Conservation (phyloP, 2,329 filamentous ascomycete species). For the Diaporthe vaccinii region DNA sequence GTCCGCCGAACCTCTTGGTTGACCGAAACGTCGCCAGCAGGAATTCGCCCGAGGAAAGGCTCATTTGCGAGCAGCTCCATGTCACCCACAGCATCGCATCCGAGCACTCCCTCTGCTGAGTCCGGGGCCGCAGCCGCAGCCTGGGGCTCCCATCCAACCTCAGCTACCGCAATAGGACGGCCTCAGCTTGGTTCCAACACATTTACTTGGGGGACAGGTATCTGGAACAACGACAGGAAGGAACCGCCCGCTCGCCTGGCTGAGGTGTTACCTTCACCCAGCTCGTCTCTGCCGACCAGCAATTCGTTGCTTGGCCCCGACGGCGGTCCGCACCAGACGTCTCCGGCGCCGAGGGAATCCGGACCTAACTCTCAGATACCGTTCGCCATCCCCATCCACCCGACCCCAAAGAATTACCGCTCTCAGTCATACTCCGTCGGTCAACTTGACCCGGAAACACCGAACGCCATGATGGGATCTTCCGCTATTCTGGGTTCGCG, state of each 20-base stretch:
- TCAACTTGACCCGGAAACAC: constrained; percentile 80
- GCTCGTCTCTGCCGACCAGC: constrained; percentile 66
- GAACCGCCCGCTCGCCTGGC: constrained; percentile 81
- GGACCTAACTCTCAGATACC: constrained; percentile 77
- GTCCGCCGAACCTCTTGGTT: constrained; percentile 86
- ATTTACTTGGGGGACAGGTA: constrained; percentile 84
- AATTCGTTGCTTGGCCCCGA: constrained; percentile 66
- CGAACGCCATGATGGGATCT: constrained; percentile 57
- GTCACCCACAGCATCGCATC: constrained; percentile 84
- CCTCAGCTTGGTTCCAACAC: constrained; percentile 59
- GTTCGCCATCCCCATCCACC: constrained; percentile 89
- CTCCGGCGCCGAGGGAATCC: constrained; percentile 65
- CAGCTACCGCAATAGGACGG: constrained; percentile 63
- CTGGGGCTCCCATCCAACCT: constrained; percentile 68
- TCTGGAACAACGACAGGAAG: constrained; percentile 85
- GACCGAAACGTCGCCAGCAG: constrained; percentile 80
- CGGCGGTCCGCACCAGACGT: constrained; percentile 60
- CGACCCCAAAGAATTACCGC: constrained; percentile 91
- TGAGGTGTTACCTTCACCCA: constrained; percentile 82
- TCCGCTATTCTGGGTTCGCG: constrained; percentile 66
- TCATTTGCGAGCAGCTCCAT: constrained; percentile 84
- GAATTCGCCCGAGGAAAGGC: constrained; percentile 77
- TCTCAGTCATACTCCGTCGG: constrained; percentile 98
- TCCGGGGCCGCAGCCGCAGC: constrained; percentile 60
- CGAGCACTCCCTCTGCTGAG: constrained; percentile 82